Evolutionary conservation across 768 basidiomycete genomes (phyloP), one percentile per base, ranked within the genome.

Genomic region (Russula emetica): DNA sequence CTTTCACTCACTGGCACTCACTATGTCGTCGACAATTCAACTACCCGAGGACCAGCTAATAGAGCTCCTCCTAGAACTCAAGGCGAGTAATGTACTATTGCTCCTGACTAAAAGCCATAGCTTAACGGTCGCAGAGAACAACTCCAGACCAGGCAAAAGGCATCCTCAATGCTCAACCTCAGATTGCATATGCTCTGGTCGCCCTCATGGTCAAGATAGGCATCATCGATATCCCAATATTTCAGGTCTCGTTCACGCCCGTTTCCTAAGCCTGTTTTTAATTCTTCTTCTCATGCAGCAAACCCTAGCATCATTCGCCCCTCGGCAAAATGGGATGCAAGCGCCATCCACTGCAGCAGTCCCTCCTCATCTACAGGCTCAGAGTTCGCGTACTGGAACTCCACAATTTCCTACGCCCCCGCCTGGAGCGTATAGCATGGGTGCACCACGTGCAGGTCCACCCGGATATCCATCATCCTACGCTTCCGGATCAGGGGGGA

Each of bases 161-260:
- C 36, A 88, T 92, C 69, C 78, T 92, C 49, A 86, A 87, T 67
- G 78, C 79, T 18, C 87, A 88, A 65, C 89, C 89, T 0, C 84
- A 85, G 58, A 89, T 92, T 61, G 84, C 88, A 0, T 90, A 89
- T 72, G 87, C 86, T 2, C 76, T 92, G 0, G 87, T 92, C 62
- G 80, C 81, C 0, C 81, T 90, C 42, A 89, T 91, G 88, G 88
- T 90, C 24, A 83, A 83, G 61, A 83, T 91, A 76, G 85, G 86
- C 61, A 87, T 86, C 0, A 79, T 91, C 42, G 84, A 90, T 55
- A 78, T 88, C 54, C 85, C 90, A 51, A 87, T 90, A 8, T 83
- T 90, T 67, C 87, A 90, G 78, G 89, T 89, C 76, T 70, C 6
- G 14, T 44, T 0, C 44, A 40, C 47, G 38, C 22, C 61, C 53